These are phyloP conservation scores for Chenopodium quinoa DNA, from an alignment of 148 eudicot species.

Conservation along the genomic window DNA sequence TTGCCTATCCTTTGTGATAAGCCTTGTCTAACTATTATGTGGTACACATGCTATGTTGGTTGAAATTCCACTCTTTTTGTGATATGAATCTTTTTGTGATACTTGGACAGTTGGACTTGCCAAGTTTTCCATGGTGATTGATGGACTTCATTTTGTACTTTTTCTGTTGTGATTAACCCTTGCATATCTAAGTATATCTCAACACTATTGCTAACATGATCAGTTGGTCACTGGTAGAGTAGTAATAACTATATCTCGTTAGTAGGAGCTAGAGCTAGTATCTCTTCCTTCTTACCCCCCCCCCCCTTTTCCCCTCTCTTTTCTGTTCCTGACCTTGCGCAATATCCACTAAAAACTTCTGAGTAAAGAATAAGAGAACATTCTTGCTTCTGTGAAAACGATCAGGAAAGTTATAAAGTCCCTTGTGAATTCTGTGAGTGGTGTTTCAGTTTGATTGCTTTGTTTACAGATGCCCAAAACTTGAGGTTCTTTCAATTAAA, in stretches of 20 bases:
- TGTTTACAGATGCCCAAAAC: conserved; percentile 71
- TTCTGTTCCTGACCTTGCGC: background rate
- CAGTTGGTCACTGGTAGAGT: too few species aligned
- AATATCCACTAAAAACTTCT: background rate
- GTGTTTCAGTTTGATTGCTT: conserved; percentile 5
- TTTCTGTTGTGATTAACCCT: background rate
- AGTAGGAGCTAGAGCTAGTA: background rate
- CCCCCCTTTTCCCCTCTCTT: background rate
- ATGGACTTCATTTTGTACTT: background rate
- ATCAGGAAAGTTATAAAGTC: background rate
- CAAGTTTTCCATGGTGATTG: background rate
- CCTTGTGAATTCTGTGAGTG: background rate
- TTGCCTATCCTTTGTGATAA: background rate
- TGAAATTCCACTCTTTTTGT: background rate
- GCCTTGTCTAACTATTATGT: too few species aligned
- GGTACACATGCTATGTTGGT: too few species aligned
- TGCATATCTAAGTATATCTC: too few species aligned
- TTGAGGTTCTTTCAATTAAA: conserved; percentile 71
- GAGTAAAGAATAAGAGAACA: background rate
- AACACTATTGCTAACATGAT: too few species aligned
- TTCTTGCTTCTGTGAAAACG: background rate
- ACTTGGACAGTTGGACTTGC: background rate
- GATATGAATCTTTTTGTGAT: background rate
- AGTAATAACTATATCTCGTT: too few species aligned
- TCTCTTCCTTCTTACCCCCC: background rate